Conservation (phyloP, 768 basidiomycete genomes). For the Mycena amicta region DNA sequence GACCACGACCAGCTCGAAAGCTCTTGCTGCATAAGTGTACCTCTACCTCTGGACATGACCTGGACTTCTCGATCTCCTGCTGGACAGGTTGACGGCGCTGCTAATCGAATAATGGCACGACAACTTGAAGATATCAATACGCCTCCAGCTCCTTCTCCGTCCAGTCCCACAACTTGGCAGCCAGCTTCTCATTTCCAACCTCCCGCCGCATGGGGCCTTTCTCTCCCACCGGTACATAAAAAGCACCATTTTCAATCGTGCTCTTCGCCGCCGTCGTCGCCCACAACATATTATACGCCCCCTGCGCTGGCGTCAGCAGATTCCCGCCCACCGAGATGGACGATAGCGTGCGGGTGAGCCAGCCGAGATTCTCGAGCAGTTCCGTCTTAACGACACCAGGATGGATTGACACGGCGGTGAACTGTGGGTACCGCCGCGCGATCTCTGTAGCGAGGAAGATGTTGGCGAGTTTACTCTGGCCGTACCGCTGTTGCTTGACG, state of each 20-base stretch:
- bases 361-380: constrained; percentile 17
- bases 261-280: constrained; percentile 11
- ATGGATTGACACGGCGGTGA: neutral
- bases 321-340: constrained; percentile 1
- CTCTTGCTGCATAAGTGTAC: too few species aligned
- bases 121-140: neutral
- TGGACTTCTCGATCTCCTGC: too few species aligned
- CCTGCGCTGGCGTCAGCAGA: constrained; percentile 16
- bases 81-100: too few species aligned
- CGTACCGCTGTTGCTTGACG: neutral
- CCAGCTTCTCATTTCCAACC: constrained; percentile 6
- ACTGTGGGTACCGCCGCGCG: neutral
- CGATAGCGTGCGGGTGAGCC: constrained; percentile 12
- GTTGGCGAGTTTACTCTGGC: neutral
- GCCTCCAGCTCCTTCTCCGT: constrained; percentile 12
- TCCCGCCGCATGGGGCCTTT: constrained; percentile 5
- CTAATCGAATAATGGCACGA: neutral
- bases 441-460: neutral
- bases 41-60: too few species aligned
- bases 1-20: too few species aligned
- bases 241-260: constrained; percentile 10
- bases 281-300: constrained; percentile 14
- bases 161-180: constrained; percentile 19
- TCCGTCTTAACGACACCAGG: constrained; percentile 9
- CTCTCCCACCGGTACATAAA: constrained; percentile 17